Evolutionary conservation across 805 yeast species (phyloP), one percentile per base, ranked within the genome.

Genomic region (Tanozyma kutaoensis): DNA sequence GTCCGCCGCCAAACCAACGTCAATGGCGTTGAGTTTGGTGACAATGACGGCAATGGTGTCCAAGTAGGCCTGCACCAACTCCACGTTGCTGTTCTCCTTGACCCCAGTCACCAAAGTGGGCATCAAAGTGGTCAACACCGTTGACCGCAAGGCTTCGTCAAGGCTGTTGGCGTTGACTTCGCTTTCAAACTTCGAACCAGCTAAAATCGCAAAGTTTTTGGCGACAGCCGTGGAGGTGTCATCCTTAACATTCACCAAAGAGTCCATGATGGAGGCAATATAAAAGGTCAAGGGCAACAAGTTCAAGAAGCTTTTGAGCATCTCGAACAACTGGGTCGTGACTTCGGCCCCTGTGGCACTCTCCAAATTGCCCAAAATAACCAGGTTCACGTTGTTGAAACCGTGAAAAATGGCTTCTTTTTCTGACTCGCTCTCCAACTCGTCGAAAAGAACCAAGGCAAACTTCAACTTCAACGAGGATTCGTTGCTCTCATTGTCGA

Each of bases 241-340:
- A 27, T 56, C 51, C 3, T 57, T 40, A 9, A 45, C 40, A 16
- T 40, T 40, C 23, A 58, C 43, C 35, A 69, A 56, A 0, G 59
- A 48, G 13, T 52, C 54, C 12, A 52, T 34, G 14, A 79, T 64
- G 2, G 93, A 70, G 12, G 62, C 57, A 16, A 77, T 76, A 46
- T 81, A 86, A 37, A 72, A 67, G 34, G 65, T 65, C 36, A 85
- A 67, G 17, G 97, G 95, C 28, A 88, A 57, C 34, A 84, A 58
- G 31, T 72, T 72, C 32, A 88, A 55, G 35, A 76, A 55, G 37
- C 69, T 69, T 19, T 72, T 69, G 36, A 88, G 58, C 27, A 81
- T 50, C 15, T 58, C 62, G 44, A 72, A 71, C 28, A 76, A 51
- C 19, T 55, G 58, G 12, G 32, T 23, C 8, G 24, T 33, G 14